Evolutionary conservation across 176 grass and related monocot species (phyloP).

Genomic region (Musa troglodytarum): DNA sequence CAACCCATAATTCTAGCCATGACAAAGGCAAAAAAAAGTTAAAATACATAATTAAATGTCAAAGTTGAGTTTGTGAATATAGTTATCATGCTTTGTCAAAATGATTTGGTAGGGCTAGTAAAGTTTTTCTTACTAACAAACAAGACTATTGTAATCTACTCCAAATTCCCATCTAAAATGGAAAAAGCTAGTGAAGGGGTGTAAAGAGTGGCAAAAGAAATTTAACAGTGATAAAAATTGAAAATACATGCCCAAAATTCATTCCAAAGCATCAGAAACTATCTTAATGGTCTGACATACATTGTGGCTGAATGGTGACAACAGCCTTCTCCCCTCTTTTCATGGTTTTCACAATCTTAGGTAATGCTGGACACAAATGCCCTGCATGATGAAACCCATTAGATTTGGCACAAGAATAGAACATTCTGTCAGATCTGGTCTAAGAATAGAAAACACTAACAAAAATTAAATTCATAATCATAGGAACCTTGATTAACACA

Average conservation of each 20-base stretch:
- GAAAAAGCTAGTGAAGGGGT: not conserved
- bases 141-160: too few species aligned
- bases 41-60: not conserved
- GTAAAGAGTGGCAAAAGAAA: not conserved
- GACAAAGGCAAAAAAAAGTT: not conserved
- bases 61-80: not conserved
- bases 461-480: not conserved
- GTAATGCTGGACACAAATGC: not conserved
- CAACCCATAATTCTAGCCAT: not conserved
- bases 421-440: not conserved
- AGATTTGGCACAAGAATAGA: not conserved
- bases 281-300: not conserved
- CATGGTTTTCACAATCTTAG: conserved; percentile 5
- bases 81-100: not conserved
- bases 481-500: conserved; percentile 29
- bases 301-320: not conserved
- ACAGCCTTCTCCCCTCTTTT: conserved; percentile 5
- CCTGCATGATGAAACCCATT: not conserved
- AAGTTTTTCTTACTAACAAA: too few species aligned
- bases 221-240: not conserved
- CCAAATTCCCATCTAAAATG: not conserved
- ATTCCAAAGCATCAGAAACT: not conserved
- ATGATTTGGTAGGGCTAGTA: too few species aligned
- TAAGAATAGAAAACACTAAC: not conserved
- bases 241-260: not conserved